Base-by-base conservation (phyloP, 345 rosid genomes). In the Bretschneidera sinensis region DNA sequence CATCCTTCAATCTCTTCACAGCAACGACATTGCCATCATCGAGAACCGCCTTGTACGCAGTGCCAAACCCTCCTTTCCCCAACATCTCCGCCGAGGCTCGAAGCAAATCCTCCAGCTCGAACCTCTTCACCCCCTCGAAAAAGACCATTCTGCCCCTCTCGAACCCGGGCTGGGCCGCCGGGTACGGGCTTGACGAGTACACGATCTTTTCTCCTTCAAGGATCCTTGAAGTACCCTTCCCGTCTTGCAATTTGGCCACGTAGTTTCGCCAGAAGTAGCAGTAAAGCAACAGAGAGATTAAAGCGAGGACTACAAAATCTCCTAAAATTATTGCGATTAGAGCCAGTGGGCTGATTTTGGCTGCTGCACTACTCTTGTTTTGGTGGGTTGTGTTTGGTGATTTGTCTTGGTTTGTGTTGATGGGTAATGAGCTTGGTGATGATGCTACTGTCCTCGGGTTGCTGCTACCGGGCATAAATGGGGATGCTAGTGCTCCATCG, bases 71-170 rank as follows among this genome's bases (percentile, higher is more conserved):
- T 2, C 96, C 96, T 74, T 92, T 92, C 22, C 98, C 98, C 25
- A 92, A 71, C 96, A 92, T 87, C 83, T 92, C 98, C 6, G 98
- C 98, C 21, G 98, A 92, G 2, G 98, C 96, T 61, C 96, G 65
- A 39, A 92, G 76, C 71, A 92, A 73, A 65, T 92, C 96, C 73
- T 92, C 96, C 1, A 92, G 80, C 75, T 92, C 98, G 33, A 92
- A 92, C 66, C 85, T 56, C 68, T 76, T 68, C 53, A 72, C 85
- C 28, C 95, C 95, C 64, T 92, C 95, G 61, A 92, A 92, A 48
- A 92, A 92, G 64, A 89, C 96, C 96, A 92, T 92, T 63, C 81
- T 67, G 34, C 95, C 95, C 65, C 91, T 72, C 74, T 87, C 95
- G 6, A 68, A 81, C 19, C 90, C 80, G 25, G 65, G 48, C 51